Conservation (phyloP, 257 asterid species). For the Solanum arcanum region DNA sequence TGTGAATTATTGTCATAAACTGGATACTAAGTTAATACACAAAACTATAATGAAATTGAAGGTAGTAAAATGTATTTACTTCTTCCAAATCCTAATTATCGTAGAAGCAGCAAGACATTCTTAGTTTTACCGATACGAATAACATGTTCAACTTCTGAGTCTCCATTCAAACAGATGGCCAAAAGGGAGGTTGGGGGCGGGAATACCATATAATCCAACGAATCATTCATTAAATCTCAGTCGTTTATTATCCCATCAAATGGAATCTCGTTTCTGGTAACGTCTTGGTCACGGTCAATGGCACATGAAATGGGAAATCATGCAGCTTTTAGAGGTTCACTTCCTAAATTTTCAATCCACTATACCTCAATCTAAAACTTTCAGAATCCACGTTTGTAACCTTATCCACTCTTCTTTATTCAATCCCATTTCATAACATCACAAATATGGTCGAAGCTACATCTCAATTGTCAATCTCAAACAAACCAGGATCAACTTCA, state of each 20-base stretch:
- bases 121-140: neutral
- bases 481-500: neutral
- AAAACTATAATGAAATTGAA: neutral
- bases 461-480: neutral
- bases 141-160: neutral
- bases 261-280: neutral
- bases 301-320: neutral
- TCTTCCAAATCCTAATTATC: neutral
- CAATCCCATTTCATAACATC: neutral
- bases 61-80: neutral
- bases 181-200: neutral
- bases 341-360: neutral
- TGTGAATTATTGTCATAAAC: neutral
- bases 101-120: neutral
- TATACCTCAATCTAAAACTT: neutral
- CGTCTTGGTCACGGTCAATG: neutral
- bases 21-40: too few relatives aligned
- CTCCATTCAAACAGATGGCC: neutral
- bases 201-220: neutral
- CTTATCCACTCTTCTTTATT: neutral
- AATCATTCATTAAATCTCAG: neutral
- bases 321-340: neutral
- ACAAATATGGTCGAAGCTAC: neutral
- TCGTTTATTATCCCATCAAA: neutral
- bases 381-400: neutral